Evolutionary conservation across 768 basidiomycete genomes (phyloP).

Genomic region (Rhodotorula kratochvilovae): DNA sequence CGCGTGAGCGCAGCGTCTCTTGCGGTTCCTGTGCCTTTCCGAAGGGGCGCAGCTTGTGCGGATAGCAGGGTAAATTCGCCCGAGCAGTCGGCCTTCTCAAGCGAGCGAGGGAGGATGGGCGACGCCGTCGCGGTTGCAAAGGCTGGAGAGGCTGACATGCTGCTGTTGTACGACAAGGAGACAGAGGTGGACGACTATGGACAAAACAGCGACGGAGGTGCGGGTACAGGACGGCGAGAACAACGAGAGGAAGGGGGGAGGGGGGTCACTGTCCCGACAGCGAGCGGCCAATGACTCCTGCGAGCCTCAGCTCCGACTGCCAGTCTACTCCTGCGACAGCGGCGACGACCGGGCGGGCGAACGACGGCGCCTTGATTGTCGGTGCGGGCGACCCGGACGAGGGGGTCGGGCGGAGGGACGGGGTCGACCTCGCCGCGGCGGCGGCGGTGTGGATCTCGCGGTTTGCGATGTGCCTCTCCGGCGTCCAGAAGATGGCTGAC

Average conservation of each 20-base stretch:
- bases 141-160: background rate
- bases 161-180: background rate
- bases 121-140: background rate
- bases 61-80: too few relatives aligned
- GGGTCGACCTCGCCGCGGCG: background rate
- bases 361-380: background rate
- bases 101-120: too few relatives aligned
- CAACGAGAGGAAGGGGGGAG: background rate
- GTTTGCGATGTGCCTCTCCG: conserved; percentile 9
- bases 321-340: background rate
- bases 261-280: background rate
- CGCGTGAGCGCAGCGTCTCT: too few relatives aligned
- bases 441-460: background rate
- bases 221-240: background rate
- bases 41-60: too few relatives aligned
- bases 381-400: background rate
- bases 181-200: background rate
- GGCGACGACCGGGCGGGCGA: background rate
- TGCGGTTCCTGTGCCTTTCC: too few relatives aligned
- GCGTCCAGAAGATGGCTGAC: conserved; percentile 6
- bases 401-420: background rate
- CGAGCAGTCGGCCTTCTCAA: background rate
- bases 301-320: background rate
- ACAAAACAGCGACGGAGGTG: background rate
- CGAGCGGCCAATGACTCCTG: background rate